phyloP scores from a whole-genome alignment of 140 eudicot genomes.

The Flaveria floridana region DNA sequence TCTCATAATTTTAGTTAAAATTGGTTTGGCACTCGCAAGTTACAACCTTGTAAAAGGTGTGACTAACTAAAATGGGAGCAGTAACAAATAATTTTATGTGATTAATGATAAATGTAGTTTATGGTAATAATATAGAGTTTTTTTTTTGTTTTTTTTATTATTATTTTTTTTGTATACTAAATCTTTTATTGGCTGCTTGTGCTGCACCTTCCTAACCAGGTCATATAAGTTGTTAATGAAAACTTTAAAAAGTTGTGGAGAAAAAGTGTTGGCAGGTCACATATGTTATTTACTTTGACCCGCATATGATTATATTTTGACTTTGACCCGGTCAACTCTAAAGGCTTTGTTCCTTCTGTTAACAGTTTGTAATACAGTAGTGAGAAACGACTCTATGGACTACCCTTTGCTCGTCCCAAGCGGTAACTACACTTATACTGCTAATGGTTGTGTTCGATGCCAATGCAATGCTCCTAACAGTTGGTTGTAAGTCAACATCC shows the following conservation, averaged over 20 bases:
- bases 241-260: too few relatives aligned
- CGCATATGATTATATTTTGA: not conserved
- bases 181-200: too few relatives aligned
- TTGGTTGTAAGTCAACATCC: constrained; percentile 57
- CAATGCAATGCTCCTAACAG: constrained; percentile 57
- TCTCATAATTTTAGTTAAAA: too few relatives aligned
- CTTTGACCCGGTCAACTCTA: constrained; percentile 13
- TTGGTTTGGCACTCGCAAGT: not conserved
- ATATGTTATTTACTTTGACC: constrained; percentile 16
- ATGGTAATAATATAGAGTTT: not conserved
- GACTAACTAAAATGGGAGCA: not conserved
- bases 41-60: not conserved
- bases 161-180: too few relatives aligned
- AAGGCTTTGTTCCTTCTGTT: not conserved
- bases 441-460: constrained; percentile 61
- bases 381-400: constrained; percentile 55
- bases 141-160: too few relatives aligned
- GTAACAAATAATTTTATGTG: not conserved
- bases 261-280: not conserved
- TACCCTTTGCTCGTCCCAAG: constrained; percentile 67
- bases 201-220: too few relatives aligned
- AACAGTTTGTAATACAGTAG: constrained; percentile 58
- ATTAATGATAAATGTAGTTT: not conserved
- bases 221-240: not conserved
- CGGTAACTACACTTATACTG: constrained; percentile 53